Base-by-base conservation (phyloP, 148 eudicot genomes). In the Suaeda aralocaspica region DNA sequence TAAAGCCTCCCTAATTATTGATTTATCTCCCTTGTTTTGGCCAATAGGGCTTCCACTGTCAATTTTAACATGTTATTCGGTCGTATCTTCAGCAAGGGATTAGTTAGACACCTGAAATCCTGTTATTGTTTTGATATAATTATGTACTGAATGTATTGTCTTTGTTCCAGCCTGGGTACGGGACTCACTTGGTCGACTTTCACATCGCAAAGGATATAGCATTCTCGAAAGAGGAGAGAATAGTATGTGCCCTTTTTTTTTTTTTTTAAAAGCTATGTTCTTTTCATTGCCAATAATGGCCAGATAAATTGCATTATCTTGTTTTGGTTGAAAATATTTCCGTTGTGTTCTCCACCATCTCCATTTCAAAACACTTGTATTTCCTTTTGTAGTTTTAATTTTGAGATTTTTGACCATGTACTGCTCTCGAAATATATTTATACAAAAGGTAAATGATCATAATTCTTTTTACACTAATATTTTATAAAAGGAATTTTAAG, bases 131-230 rank as follows among this genome's bases (percentile, higher is more conserved):
- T 77, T 10, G 39, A 52, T 56, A 29, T 18, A 50, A n/a, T 11
- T 30, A 18, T 44, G 31, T 16, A 12, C 30, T 70, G 15, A 44
- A 53, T 50, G 30, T 57, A 51, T 64, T 72, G 25, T 21, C 53
- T 78, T 18, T 72, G 30, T 63, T 89, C 83, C 83, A 94, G 99
- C 88, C 97, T 68, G 99, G 96, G 68, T 91, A 79, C 67, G 96
- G 83, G 66, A 77, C 91, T 49, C 82, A 78, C 83, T 75, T 84
- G 53, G 64, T 70, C 59, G 99, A 94, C 79, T 94, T 94, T 80
- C 87, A 82, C 68, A 84, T 94, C 68, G 67, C 87, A 42, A 94
- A 85, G 80, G 74, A 71, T 49, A 18, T 70, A 8, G 69, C 39
- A 31, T 30, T 56, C 66, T 74, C 88, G 48, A 74, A 77, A 53